Conservation (phyloP, 208 protist genomes). For the Trypanosoma vivax region DNA sequence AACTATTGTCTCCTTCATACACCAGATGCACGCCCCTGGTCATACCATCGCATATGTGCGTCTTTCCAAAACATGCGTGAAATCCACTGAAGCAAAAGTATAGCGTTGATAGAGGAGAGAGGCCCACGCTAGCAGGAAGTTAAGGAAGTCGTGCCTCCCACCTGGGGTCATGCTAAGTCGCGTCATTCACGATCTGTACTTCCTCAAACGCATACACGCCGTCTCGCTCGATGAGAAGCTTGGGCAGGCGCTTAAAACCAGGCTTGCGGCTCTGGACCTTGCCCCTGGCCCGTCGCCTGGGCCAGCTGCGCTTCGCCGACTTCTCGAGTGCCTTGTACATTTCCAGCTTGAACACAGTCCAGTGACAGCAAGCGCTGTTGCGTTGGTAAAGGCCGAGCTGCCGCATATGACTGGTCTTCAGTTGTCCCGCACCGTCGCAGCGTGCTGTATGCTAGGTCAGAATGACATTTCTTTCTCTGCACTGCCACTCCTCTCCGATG, state of each 20-base stretch:
- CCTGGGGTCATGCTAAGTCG: constrained; percentile 39
- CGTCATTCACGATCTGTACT: constrained; percentile 61
- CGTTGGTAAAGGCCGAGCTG: constrained; percentile 41
- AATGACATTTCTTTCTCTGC: constrained; percentile 38
- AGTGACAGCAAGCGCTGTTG: constrained; percentile 47
- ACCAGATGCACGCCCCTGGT: no score
- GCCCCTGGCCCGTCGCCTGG: constrained; percentile 34
- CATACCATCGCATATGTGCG: no score
- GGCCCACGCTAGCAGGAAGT: not conserved
- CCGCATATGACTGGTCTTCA: constrained; percentile 44
- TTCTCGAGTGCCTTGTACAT: constrained; percentile 77
- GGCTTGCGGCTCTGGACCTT: constrained; percentile 63
- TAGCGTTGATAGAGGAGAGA: no score
- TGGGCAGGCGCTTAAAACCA: constrained; percentile 53
- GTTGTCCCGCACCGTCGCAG: constrained; percentile 54
- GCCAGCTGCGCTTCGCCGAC: constrained; percentile 36
- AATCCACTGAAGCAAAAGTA: no score
- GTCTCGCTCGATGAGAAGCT: constrained; percentile 56
- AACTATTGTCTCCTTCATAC: no score
- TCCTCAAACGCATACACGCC: constrained; percentile 67
- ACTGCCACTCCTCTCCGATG: constrained; percentile 47
- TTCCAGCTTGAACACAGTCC: constrained; percentile 54
- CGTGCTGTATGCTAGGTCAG: constrained; percentile 58
- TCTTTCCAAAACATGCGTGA: no score
- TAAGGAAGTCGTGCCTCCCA: no score